Base-by-base conservation (phyloP, 768 basidiomycete species). In the Boletellus sp. region DNA sequence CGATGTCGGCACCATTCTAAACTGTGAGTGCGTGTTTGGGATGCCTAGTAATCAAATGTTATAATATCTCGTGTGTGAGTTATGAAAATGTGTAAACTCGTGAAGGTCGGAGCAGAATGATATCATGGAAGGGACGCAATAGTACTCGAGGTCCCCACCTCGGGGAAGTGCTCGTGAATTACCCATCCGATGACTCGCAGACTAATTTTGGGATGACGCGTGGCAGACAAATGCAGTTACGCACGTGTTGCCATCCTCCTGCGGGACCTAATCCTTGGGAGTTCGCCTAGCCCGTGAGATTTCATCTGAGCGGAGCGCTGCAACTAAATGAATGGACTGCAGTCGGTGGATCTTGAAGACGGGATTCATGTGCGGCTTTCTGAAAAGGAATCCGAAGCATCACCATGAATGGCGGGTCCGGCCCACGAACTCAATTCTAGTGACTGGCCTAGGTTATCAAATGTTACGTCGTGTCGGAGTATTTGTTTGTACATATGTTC, bases 241-340 rank as follows among this genome's bases (percentile, higher is more conserved):
- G n/a, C n/a, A n/a, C n/a, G n/a, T n/a, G n/a, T n/a, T n/a, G n/a
- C n/a, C n/a, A n/a, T n/a, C n/a, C n/a, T n/a, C n/a, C n/a, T n/a
- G n/a, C n/a, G n/a, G n/a, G n/a, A n/a, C n/a, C n/a, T n/a, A n/a
- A n/a, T n/a, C n/a, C n/a, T n/a, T n/a, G n/a, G n/a, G n/a, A n/a
- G n/a, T n/a, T n/a, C n/a, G n/a, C n/a, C n/a, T n/a, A n/a, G n/a
- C 53, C 60, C 60, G 44, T 52, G 54, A 57, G 51, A 62, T 65
- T 62, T 54, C 62, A 66, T 65, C 47, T 65, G 54, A 38, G 53
- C 60, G 65, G 65, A 66, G 55, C 60, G 62, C 48, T 64, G 50
- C 42, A 51, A 45, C 54, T 46, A 59, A 66, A 65, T 65, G 61
- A 63, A 59, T 63, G 66, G 63, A 59, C 55, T 59, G 56, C 55